Evolutionary conservation across 495 filamentous ascomycete genomes (phyloP).

Genomic region (Aspergillus cristatus): DNA sequence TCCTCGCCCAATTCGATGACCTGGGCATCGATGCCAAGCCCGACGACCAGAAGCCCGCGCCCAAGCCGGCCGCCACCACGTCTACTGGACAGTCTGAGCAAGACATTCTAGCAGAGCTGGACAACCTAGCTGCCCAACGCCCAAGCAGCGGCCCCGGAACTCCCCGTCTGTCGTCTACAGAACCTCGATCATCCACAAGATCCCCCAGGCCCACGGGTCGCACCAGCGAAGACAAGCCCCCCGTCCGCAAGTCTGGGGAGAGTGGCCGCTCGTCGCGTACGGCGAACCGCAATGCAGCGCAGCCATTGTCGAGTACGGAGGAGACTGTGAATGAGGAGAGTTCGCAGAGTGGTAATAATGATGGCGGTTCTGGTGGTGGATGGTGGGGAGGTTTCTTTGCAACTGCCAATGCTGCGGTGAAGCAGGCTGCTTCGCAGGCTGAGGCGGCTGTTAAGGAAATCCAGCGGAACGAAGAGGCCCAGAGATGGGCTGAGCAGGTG

Average conservation of each 20-base stretch:
- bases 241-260: constrained; percentile 62
- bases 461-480: constrained; percentile 91
- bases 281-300: constrained; percentile 41
- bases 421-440: constrained; percentile 81
- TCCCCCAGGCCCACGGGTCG: constrained; percentile 51
- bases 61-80: constrained; percentile 33
- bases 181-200: constrained; percentile 36
- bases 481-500: constrained; percentile 91
- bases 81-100: constrained; percentile 39
- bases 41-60: constrained; percentile 21
- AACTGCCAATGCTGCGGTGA: constrained; percentile 67
- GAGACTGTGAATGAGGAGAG: constrained; percentile 15
- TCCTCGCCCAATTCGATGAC: constrained; percentile 72
- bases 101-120: constrained; percentile 80
- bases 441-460: constrained; percentile 91
- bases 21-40: constrained; percentile 45
- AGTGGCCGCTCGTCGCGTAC: constrained; percentile 57
- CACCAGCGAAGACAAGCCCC: constrained; percentile 52
- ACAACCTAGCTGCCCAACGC: constrained; percentile 61
- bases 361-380: constrained; percentile 54
- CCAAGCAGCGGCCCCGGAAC: constrained; percentile 69
- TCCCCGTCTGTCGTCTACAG: constrained; percentile 58
- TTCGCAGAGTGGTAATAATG: constrained; percentile 30
- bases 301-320: constrained; percentile 14
- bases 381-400: constrained; percentile 89